phyloP scores from a whole-genome alignment of 129 eudicot genomes.

The Flaveria robusta region DNA sequence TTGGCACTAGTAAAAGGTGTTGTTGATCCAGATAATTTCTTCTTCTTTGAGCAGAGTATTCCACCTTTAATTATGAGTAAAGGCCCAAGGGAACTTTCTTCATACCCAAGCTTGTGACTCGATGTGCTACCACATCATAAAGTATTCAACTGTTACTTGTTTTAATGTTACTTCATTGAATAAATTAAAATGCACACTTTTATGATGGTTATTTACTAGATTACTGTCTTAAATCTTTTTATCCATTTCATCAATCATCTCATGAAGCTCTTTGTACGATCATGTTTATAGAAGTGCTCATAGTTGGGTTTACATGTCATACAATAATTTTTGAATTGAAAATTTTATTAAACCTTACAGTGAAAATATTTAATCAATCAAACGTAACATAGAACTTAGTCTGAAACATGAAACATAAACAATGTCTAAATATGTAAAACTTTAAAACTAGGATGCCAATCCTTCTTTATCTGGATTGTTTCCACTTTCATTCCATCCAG shows the following conservation, averaged over 20 bases:
- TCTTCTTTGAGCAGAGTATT: slow-evolving; percentile 26
- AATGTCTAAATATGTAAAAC: no score
- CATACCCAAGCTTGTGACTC: background rate
- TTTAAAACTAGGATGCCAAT: no score
- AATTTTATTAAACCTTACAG: no score
- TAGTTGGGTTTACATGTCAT: no score
- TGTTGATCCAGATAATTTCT: slow-evolving; percentile 26
- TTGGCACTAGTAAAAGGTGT: slow-evolving; percentile 19
- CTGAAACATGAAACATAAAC: no score
- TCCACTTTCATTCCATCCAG: no score
- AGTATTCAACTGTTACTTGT: background rate
- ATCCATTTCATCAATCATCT: background rate
- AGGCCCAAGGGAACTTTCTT: background rate
- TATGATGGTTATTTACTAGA: background rate
- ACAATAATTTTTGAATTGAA: no score
- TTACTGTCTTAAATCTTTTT: background rate
- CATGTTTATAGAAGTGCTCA: no score
- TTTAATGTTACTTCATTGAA: background rate
- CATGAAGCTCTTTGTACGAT: background rate
- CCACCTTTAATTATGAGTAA: slow-evolving; percentile 12
- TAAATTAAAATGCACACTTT: background rate
- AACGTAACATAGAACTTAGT: no score
- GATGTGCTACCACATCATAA: background rate
- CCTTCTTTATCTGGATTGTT: no score
- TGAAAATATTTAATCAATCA: no score